Percentiles rank a stretch among this genome's conserved stretches.
Evolutionary conservation across 2,329 filamentous ascomycete species (phyloP).

Genomic region (Diaporthe sp.): DNA sequence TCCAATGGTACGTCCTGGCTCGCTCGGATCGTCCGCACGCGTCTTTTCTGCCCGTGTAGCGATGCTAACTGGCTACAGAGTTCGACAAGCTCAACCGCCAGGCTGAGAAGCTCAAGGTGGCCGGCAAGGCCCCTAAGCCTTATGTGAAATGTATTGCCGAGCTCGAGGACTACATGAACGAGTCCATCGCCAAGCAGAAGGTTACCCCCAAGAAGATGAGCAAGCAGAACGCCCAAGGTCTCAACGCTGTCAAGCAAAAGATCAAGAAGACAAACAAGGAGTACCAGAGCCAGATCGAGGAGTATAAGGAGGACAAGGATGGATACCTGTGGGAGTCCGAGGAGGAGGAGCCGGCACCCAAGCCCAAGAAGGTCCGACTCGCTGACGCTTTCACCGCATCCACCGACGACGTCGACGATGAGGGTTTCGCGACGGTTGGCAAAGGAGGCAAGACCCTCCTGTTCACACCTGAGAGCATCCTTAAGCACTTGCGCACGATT

Average conservation of each 20-base stretch:
- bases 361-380: constrained; percentile 64
- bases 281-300: constrained; percentile 87
- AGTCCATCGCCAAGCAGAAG: constrained; percentile 95
- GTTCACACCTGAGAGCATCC: constrained; percentile 97
- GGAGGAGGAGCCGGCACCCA: constrained; percentile 73
- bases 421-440: constrained; percentile 90
- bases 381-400: constrained; percentile 61
- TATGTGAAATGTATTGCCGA: constrained; percentile 96
- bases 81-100: constrained; percentile 95
- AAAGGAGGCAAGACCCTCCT: constrained; percentile 89
- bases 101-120: constrained; percentile 81
- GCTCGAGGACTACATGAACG: constrained; percentile 93
- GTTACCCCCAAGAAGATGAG: constrained; percentile 99
- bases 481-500: constrained; percentile 94
- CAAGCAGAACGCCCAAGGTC: constrained; percentile 89
- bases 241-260: constrained; percentile 98
- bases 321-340: constrained; percentile 85
- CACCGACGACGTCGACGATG: constrained; percentile 74
- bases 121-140: constrained; percentile 85
- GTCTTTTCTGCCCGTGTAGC: constrained; percentile 14
- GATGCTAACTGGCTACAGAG: constrained; percentile 65
- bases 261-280: constrained; percentile 99
- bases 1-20: constrained; percentile 77
- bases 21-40: background rate
- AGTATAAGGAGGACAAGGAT: constrained; percentile 87